phyloP scores from a whole-genome alignment of 139 green algal genomes.

The Chlamydomonas sp. region DNA sequence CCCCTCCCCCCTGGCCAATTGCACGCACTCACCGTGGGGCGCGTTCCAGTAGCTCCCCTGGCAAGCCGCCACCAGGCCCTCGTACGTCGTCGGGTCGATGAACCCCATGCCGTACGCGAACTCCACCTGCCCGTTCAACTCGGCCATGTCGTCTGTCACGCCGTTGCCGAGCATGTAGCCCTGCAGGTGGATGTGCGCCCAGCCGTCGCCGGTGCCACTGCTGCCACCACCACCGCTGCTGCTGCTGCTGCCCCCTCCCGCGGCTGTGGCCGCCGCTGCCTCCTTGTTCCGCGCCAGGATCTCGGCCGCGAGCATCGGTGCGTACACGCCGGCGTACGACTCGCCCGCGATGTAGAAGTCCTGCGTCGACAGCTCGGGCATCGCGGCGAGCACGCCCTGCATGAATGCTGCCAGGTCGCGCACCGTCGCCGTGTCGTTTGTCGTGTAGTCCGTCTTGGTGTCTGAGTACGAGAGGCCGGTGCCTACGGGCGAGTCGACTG shows the following conservation, averaged over 20 bases:
- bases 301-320: constrained; percentile 41
- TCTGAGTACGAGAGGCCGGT: constrained; percentile 37
- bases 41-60: constrained; percentile 28
- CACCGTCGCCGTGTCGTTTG: constrained; percentile 33
- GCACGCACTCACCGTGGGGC: constrained; percentile 3
- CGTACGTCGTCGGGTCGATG: constrained; percentile 38
- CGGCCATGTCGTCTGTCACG: constrained; percentile 56
- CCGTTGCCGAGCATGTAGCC: constrained; percentile 71
- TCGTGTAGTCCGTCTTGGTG: constrained; percentile 23
- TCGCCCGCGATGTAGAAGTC: constrained; percentile 49
- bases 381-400: constrained; percentile 4
- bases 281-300: constrained; percentile 41
- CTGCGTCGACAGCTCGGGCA: constrained; percentile 19
- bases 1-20: too few species aligned
- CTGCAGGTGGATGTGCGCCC: too few species aligned
- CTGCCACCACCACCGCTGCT: too few species aligned
- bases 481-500: constrained; percentile 47
- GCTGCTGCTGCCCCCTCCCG: too few species aligned
- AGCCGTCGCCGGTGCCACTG: constrained; percentile 5
- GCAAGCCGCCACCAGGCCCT: constrained; percentile 24
- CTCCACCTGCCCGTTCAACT: constrained; percentile 52
- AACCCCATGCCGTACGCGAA: constrained; percentile 52
- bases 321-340: constrained; percentile 61
- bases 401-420: constrained; percentile 37
- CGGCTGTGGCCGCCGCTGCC: too few species aligned